Conservation (phyloP, 2,329 filamentous ascomycete genomes). For the Penicillium sp. region DNA sequence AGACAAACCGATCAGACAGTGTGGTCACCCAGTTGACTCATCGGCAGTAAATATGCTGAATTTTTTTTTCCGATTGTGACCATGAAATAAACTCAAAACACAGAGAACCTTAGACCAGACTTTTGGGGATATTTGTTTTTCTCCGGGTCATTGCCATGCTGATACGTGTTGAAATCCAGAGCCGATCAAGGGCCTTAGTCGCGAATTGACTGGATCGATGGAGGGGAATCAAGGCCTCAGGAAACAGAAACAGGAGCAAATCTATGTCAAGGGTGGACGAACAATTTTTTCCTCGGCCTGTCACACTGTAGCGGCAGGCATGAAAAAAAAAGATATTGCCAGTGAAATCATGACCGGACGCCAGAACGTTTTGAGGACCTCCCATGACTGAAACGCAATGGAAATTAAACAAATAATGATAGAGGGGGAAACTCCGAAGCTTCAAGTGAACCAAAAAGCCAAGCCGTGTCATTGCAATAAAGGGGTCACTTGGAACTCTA, state of each 20-base stretch:
- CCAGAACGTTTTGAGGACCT: conserved; percentile 35
- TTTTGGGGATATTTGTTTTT: conserved; percentile 22
- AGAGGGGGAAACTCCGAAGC: conserved; percentile 22
- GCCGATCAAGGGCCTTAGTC: conserved; percentile 8
- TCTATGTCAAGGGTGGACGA: conserved; percentile 33
- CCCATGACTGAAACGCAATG: conserved; percentile 29
- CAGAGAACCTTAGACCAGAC: conserved; percentile 19
- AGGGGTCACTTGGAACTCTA: conserved; percentile 25
- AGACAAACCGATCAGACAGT: background rate
- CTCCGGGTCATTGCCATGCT: conserved; percentile 26
- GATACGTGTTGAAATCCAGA: conserved; percentile 31
- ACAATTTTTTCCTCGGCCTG: conserved; percentile 30
- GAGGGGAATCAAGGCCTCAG: conserved; percentile 11
- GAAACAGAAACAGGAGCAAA: conserved; percentile 21
- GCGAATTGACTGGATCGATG: conserved; percentile 23
- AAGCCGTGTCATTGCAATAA: conserved; percentile 25
- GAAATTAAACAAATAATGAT: conserved; percentile 13
- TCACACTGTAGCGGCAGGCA: conserved; percentile 31
- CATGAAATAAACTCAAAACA: background rate
- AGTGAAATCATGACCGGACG: conserved; percentile 38
- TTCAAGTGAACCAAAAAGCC: conserved; percentile 25
- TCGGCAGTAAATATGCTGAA: conserved; percentile 3
- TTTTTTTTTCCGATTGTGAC: conserved; percentile 1
- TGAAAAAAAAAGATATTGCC: conserved; percentile 31
- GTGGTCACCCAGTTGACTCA: background rate